Percentiles rank a stretch among this genome's conserved stretches.
phyloP scores from a whole-genome alignment of 495 filamentous ascomycete genomes.

The Neurospora sp. region DNA sequence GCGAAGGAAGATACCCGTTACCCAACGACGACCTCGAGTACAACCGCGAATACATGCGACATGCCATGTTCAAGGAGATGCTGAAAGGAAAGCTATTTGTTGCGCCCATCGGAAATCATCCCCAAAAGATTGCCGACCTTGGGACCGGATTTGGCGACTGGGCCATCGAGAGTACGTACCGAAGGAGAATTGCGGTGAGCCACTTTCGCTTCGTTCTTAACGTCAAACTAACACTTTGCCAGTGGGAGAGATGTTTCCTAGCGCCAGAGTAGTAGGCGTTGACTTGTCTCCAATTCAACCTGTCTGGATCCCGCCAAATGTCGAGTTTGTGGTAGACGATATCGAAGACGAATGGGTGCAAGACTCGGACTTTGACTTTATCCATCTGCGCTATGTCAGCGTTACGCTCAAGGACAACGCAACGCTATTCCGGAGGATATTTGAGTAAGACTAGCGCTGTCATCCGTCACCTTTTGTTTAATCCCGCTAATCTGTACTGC shows the following conservation, averaged over 20 bases:
- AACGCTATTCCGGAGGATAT: conserved; percentile 20
- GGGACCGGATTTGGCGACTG: conserved; percentile 55
- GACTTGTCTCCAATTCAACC: conserved; percentile 58
- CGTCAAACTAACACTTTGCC: conserved; percentile 4
- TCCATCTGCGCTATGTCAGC: conserved; percentile 35
- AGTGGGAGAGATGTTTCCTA: conserved; percentile 46
- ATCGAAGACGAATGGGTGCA: conserved; percentile 46
- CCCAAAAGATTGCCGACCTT: conserved; percentile 55
- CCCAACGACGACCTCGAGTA: conserved; percentile 32
- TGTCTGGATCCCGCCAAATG: conserved; percentile 43
- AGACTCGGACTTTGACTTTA: conserved; percentile 42
- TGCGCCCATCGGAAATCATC: conserved; percentile 46
- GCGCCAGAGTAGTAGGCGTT: conserved; percentile 47
- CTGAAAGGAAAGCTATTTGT: conserved; percentile 49
- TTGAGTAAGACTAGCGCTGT: conserved; percentile 17
- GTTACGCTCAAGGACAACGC: conserved; percentile 39
- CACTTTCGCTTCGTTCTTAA: background rate
- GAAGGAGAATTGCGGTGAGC: conserved; percentile 5
- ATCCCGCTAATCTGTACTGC: background rate
- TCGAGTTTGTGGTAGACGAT: conserved; percentile 52
- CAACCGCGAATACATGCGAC: conserved; percentile 39
- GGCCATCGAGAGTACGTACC: conserved; percentile 52
- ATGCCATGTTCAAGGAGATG: conserved; percentile 48
- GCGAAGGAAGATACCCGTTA: conserved; percentile 23
- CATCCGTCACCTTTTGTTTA: background rate